Evolutionary conservation across 768 basidiomycete species (phyloP), one percentile per base, ranked within the genome.

Genomic region (Melanogaster broomeanus): DNA sequence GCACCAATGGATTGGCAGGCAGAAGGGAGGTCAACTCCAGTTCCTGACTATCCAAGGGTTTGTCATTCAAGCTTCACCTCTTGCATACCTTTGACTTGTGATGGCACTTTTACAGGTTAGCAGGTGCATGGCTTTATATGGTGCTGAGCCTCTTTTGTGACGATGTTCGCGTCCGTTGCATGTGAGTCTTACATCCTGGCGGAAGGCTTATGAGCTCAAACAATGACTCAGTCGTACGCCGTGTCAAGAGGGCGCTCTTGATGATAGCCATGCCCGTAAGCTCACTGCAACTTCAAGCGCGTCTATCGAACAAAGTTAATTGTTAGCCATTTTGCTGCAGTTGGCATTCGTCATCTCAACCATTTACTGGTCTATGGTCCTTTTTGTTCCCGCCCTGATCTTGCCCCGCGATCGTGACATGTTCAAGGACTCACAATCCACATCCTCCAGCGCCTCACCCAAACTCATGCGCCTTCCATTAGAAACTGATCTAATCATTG

Each of bases 1-100:
- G 6, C 60, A 66, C 46, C 49, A 51, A 1, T 71, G 66, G 55
- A 76, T 84, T 1, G 34, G n/a, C 11, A 49, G 57, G 3, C 81
- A 80, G 58, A 80, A 77, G 56, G 86, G 87, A 2, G 88, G 88
- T 1, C 81, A 83, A 57, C 78, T 77, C 42, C 85, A 86, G 64
- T 93, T 81, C 61, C 71, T 93, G 48, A 93, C 91, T 1, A 87
- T 91, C 57, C 83, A 89, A 68, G 88, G 87, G 89, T 84, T 53
- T 18, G 77, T 61, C 18, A 8, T 41, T 43, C 18, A 7, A n/a
- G n/a, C n/a, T n/a, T n/a, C n/a, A n/a, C n/a, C n/a, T n/a, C n/a
- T n/a, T 7, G n/a, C 21, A 21, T 30, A 2, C n/a, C 39, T 3
- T 24, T 30, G n/a, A 55, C 4, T 2, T 19, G 8, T 22, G n/a